Evolutionary conservation across 2,329 filamentous ascomycete species (phyloP), one percentile per base, ranked within the genome.

Genomic region (Blastomyces gilchristii): DNA sequence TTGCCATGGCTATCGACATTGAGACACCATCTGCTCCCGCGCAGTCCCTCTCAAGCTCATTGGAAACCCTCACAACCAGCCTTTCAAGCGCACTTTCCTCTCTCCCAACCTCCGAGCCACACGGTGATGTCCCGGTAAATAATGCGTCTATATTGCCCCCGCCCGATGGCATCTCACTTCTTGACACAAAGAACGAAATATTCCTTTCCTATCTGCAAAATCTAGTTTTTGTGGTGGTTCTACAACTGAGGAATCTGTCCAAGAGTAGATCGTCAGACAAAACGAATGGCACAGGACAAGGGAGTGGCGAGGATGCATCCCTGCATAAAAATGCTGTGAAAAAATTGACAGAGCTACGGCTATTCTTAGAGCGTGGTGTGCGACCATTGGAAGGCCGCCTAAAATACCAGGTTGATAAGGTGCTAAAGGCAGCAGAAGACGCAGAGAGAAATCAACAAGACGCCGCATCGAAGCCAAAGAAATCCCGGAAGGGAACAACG

Each of bases 131-230:
- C 2, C 64, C 70, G 0, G 85, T 89, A 0, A 81, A 87, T 56
- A 34, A 59, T 59, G 85, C 91, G 64, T 85, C 87, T 16, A 83
- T 95, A 64, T 79, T 88, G 58, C 85, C 89, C n/a, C 87, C 89
- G 1, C 82, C 87, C 67, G 86, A 96, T 70, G 93, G 94, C 72
- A 94, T 99, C 64, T 97, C 94, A 0, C 85, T 99, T 0, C 87
- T 99, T 71, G 91, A 97, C 73, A 86, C 90, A 67, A 99, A 99
- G 79, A 97, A 95, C 77, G 94, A 99, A 73, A 83, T 99, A n/a
- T 86, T 99, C 22, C 86, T 99, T 49, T 93, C 93, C 3, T 99
- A 99, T 76, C 82, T 99, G 0, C 93, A 99, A 71, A 95, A 96
- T 71, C 85, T 97, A 3, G 90, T 94, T 54, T 96, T 96, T 69